Evolutionary conservation across 805 yeast species (phyloP), one percentile per base, ranked within the genome.

Genomic region (Ascoidea rubescens): DNA sequence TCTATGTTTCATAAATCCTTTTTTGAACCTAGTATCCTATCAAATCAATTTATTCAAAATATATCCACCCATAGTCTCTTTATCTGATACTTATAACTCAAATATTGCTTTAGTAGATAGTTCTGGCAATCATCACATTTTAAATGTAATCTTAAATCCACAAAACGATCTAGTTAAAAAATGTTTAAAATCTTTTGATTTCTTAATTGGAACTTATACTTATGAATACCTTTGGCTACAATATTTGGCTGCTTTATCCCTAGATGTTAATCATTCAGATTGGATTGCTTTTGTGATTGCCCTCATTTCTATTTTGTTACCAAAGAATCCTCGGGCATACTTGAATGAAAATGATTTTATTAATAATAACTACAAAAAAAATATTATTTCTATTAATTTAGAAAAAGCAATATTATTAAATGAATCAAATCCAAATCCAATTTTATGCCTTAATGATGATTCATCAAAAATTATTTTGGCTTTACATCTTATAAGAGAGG

Each of bases 401-500:
- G 33, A 43, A 16, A 49, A 51, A 43, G 45, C 37, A 12, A 10
- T 31, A 5, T 16, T 30, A 21, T 49, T 49, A 32, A 43, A 31
- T 48, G 14, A 46, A 43, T 21, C 1, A 28, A 52, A 17, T 53
- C 52, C 33, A 54, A n/a, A 33, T 33, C 30, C 48, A 48, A 14
- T 12, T 55, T 58, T 28, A 46, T 58, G 74, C 5, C 64, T 81
- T 37, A 66, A 70, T n/a, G 78, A 79, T 33, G 64, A 80, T 58
- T 67, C 81, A 0, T 84, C 91, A 0, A 80, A 77, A 53, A 72
- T 87, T 8, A 72, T 81, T 0, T 65, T 85, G 31, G 78, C 89
- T 0, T 65, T 91, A 48, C 97, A 90, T 66, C 60, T 89, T 45
- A 67, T 87, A 1, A 69, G 89, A 51, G 97, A 91, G 63, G 97